Evolutionary conservation across 495 filamentous ascomycete genomes (phyloP).

Genomic region (Wilcoxina mikolae): DNA sequence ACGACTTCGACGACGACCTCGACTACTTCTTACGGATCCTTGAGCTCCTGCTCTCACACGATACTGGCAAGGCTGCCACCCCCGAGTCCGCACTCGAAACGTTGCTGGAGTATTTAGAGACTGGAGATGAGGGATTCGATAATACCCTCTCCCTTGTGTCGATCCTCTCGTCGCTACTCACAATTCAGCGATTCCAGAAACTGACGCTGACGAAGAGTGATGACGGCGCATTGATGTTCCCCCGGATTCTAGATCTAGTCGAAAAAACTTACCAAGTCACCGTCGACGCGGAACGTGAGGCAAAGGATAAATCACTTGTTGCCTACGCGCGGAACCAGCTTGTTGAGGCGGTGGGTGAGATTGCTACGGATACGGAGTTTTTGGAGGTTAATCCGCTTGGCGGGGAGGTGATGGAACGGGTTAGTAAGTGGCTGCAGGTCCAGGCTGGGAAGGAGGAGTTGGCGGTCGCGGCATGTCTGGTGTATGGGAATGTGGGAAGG

Average conservation of each 20-base stretch:
- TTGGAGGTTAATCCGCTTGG: slow-evolving; percentile 36
- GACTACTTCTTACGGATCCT: slow-evolving; percentile 21
- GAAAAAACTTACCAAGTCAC: slow-evolving; percentile 20
- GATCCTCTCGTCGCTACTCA: slow-evolving; percentile 23
- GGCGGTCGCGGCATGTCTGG: slow-evolving; percentile 57
- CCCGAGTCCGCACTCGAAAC: slow-evolving; percentile 8
- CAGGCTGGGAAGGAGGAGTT: slow-evolving; percentile 35
- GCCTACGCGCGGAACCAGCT: slow-evolving; percentile 30
- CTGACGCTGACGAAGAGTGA: slow-evolving; percentile 8
- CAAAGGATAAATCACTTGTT: slow-evolving; percentile 28
- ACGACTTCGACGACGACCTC: slow-evolving; percentile 31
- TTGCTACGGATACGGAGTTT: slow-evolving; percentile 26
- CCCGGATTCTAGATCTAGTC: slow-evolving; percentile 15
- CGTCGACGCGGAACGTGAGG: slow-evolving; percentile 17
- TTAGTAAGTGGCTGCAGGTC: slow-evolving; percentile 41
- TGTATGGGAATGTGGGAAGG: slow-evolving; percentile 63
- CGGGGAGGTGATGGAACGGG: slow-evolving; percentile 35
- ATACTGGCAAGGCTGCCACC: slow-evolving; percentile 19
- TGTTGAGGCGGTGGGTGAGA: slow-evolving; percentile 28
- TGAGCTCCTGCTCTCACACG: slow-evolving; percentile 21
- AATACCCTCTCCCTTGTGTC: slow-evolving; percentile 22
- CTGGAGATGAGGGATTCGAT: slow-evolving; percentile 16
- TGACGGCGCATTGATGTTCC: slow-evolving; percentile 5
- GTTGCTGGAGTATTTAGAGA: slow-evolving; percentile 7
- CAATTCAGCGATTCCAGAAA: slow-evolving; percentile 22